These are phyloP conservation scores for Sclerotinia spermophila DNA, from an alignment of 2,329 filamentous ascomycete genomes.

Conservation along the genomic window DNA sequence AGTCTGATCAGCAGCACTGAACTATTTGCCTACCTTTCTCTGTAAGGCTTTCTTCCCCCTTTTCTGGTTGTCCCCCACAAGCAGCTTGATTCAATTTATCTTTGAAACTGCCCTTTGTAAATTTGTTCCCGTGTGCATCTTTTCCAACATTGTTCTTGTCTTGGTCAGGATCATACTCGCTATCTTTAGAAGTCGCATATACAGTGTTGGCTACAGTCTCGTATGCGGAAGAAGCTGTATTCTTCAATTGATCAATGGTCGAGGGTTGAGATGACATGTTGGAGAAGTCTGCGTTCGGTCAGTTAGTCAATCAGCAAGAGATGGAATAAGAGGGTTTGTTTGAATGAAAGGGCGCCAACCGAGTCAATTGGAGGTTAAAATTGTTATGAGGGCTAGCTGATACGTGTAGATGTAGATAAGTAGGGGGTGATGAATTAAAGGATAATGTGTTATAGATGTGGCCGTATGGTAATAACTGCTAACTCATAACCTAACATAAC, in stretches of 20 bases:
- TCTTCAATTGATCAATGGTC: constrained; percentile 27
- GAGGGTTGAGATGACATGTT: constrained; percentile 31
- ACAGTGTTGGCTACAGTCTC: constrained; percentile 21
- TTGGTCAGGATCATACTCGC: constrained; percentile 21
- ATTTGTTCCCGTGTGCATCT: constrained; percentile 26
- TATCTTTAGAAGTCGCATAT: constrained; percentile 10
- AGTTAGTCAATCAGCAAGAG: neutral
- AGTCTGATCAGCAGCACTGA: neutral
- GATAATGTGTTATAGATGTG: neutral
- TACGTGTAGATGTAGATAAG: neutral
- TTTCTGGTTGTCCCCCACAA: constrained; percentile 6
- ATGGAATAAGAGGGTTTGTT: neutral
- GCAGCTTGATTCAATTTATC: constrained; percentile 32
- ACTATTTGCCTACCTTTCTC: constrained; percentile 27
- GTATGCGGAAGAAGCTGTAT: constrained; percentile 21
- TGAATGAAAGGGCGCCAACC: neutral
- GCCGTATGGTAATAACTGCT: neutral
- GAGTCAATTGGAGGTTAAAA: neutral
- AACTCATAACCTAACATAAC: neutral
- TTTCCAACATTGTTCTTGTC: constrained; percentile 23
- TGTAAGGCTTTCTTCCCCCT: constrained; percentile 24
- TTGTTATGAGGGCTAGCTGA: neutral
- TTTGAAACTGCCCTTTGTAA: constrained; percentile 29
- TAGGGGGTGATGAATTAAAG: too few species aligned
- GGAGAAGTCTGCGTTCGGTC: neutral